These are phyloP conservation scores for Trichaptum fuscoviolaceum DNA, from an alignment of 768 basidiomycete genomes.

Conservation along the genomic window DNA sequence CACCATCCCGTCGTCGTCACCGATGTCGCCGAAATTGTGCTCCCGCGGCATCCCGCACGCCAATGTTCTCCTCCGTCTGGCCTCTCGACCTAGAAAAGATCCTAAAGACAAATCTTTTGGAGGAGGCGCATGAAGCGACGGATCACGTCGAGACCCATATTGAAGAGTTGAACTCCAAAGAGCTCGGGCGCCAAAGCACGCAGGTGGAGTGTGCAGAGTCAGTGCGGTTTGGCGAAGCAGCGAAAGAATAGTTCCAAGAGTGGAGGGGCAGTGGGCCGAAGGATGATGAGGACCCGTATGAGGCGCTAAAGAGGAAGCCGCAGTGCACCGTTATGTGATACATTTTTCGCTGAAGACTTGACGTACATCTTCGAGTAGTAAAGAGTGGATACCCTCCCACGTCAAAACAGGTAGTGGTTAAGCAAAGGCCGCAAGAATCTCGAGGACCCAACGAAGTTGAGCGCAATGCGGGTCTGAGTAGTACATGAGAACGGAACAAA, in stretches of 20 bases:
- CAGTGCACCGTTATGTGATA: constrained; percentile 10
- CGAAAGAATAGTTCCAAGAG: not conserved
- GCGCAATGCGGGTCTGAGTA: too few species aligned
- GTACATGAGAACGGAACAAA: too few species aligned
- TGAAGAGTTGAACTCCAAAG: constrained; percentile 13
- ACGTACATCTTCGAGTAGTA: too few species aligned
- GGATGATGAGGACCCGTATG: constrained; percentile 11
- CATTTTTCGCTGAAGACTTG: too few species aligned
- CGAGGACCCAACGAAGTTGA: too few species aligned
- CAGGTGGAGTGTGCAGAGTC: constrained; percentile 8
- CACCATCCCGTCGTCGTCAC: constrained; percentile 17
- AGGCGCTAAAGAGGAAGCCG: constrained; percentile 12
- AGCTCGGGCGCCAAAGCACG: constrained; percentile 11
- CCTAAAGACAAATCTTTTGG: constrained; percentile 10
- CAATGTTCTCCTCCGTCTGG: too few species aligned
- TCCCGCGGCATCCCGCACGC: too few species aligned
- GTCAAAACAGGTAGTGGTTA: too few species aligned
- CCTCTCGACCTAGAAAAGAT: constrained; percentile 13
- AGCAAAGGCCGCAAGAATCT: constrained; percentile 4
- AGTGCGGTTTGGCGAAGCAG: constrained; percentile 7
- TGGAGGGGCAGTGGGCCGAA: constrained; percentile 7
- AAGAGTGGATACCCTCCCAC: too few species aligned
- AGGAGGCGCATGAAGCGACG: constrained; percentile 4
- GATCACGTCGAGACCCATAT: not conserved
- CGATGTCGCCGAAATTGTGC: constrained; percentile 11